phyloP scores from a whole-genome alignment of 148 eudicot species.

The Amaranthus cruentus region DNA sequence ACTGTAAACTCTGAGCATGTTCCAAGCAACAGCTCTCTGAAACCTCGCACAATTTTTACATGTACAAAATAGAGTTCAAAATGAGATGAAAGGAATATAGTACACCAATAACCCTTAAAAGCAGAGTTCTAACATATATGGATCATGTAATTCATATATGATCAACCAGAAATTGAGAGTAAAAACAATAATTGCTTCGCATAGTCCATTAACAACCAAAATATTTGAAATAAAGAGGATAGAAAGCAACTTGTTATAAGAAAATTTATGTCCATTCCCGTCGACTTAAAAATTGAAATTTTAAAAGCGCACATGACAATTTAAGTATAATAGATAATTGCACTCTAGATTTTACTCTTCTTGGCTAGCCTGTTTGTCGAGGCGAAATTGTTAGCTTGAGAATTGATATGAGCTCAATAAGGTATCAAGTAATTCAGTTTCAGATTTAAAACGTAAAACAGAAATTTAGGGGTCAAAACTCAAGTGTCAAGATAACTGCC shows the following conservation, averaged over 20 bases:
- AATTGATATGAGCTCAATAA: neutral
- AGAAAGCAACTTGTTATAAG: neutral
- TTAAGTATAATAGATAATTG: neutral
- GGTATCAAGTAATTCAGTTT: neutral
- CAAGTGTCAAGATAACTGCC: neutral
- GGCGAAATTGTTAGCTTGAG: neutral
- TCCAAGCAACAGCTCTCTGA: constrained; percentile 97
- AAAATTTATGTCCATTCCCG: neutral
- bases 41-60: constrained; percentile 24
- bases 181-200: neutral
- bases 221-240: neutral
- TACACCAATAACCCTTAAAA: neutral
- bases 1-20: constrained; percentile 80
- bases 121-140: neutral
- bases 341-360: neutral
- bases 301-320: neutral
- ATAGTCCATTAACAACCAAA: neutral
- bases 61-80: neutral
- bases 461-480: neutral
- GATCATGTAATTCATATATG: neutral
- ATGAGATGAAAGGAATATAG: constrained; percentile 4
- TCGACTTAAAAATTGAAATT: neutral
- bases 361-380: neutral
- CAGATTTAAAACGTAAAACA: no score
- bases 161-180: neutral